Evolutionary conservation across 2,329 filamentous ascomycete genomes (phyloP).

Genomic region (Sphaerulina vaccinii): DNA sequence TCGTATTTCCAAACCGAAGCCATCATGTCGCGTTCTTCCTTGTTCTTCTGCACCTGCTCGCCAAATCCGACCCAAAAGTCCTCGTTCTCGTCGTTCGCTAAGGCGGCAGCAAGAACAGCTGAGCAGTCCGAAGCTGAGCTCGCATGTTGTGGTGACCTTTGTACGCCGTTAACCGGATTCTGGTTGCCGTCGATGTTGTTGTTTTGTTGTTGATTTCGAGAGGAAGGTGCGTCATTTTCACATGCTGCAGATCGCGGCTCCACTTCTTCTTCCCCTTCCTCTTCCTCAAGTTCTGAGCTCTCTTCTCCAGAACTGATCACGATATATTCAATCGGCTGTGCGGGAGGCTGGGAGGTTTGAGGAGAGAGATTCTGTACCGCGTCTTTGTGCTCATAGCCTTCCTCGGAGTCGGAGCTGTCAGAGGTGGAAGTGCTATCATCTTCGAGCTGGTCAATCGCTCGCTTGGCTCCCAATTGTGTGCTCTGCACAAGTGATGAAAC

Average conservation of each 20-base stretch:
- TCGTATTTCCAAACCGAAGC: no score
- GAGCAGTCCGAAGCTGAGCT: not conserved
- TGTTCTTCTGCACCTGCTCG: no score
- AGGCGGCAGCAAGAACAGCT: no score
- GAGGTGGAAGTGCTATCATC: not conserved
- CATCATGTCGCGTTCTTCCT: no score
- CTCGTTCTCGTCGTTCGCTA: no score
- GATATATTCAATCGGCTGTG: not conserved
- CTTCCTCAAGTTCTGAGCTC: not conserved
- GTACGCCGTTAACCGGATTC: not conserved
- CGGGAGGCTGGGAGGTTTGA: not conserved
- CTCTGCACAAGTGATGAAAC: no score
- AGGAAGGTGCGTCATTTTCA: not conserved
- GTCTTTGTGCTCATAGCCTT: not conserved
- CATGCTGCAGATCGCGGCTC: not conserved
- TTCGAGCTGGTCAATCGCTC: not conserved
- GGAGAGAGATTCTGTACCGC: not conserved
- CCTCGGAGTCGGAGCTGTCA: not conserved
- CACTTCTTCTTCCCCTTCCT: not conserved
- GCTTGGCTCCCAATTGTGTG: no score
- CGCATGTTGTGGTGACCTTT: not conserved
- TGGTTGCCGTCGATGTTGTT: not conserved
- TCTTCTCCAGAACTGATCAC: constrained; percentile 1
- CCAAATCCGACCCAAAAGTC: no score
- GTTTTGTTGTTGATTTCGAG: not conserved